Conservation (phyloP, 345 rosid genomes). For the Raphanus raphanistrum region DNA sequence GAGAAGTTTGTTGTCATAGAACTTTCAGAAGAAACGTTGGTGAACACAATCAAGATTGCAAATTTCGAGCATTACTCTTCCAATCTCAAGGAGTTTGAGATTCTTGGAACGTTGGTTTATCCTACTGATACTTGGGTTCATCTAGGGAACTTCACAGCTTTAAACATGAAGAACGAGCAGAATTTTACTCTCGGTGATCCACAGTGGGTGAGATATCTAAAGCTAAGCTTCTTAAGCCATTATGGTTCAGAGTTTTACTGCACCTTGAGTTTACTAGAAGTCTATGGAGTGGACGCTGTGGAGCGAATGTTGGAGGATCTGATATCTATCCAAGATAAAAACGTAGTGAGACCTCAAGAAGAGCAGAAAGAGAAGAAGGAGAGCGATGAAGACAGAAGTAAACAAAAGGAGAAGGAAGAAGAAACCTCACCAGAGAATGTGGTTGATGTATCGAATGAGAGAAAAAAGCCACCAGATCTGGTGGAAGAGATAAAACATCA, state of each 20-base stretch:
- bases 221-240: conserved; percentile 71
- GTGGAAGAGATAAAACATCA: conserved; percentile 75
- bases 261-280: conserved; percentile 80
- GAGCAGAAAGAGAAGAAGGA: conserved; percentile 44
- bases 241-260: conserved; percentile 93
- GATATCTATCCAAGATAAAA: conserved; percentile 60
- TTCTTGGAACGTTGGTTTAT: conserved; percentile 80
- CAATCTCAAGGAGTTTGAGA: conserved; percentile 76
- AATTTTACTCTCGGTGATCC: conserved; percentile 67
- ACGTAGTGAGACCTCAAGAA: conserved; percentile 26
- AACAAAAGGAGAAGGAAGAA: conserved; percentile 42
- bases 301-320: conserved; percentile 93
- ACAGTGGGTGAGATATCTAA: conserved; percentile 85
- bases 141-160: conserved; percentile 84
- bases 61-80: conserved; percentile 96
- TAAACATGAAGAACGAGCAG: conserved; percentile 76
- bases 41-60: conserved; percentile 74
- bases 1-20: conserved; percentile 82
- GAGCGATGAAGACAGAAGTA: conserved; percentile 36
- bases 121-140: conserved; percentile 80
- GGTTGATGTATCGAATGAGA: conserved; percentile 33
- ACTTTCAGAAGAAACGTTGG: conserved; percentile 95
- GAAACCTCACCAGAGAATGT: conserved; percentile 39
- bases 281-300: conserved; percentile 92
- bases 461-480: conserved; percentile 41